Percentiles rank a stretch among this genome's conserved stretches.
Conservation (phyloP, 1,139 yeast species). For the Saccharomycopsis crataegensis region DNA sequence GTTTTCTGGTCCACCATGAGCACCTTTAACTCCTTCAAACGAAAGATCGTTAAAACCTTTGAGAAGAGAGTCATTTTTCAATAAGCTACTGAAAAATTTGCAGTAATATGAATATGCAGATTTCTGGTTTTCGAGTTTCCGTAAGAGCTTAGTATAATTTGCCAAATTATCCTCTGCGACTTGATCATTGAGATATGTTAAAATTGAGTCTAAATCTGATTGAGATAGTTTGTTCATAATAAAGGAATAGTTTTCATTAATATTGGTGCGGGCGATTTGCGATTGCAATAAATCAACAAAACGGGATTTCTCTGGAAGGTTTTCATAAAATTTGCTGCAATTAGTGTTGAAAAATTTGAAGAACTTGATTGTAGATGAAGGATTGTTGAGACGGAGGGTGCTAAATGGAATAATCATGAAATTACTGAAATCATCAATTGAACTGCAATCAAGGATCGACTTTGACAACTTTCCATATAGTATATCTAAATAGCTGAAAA, state of each 20-base stretch:
- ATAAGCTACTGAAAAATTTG: neutral
- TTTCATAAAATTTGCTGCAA: constrained; percentile 6
- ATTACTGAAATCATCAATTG: constrained; percentile 3
- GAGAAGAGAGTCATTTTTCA: too few species aligned
- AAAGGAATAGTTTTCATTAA: neutral
- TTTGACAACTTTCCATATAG: neutral
- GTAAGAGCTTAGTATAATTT: neutral
- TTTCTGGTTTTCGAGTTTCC: neutral
- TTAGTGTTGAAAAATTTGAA: constrained; percentile 7
- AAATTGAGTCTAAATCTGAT: neutral
- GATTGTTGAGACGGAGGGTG: neutral
- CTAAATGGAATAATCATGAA: constrained; percentile 2
- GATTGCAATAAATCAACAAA: neutral
- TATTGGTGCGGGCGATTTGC: neutral
- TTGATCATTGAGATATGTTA: neutral
- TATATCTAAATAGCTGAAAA: neutral
- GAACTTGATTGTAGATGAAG: neutral
- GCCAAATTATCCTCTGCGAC: neutral
- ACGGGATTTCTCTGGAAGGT: neutral
- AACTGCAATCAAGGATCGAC: neutral
- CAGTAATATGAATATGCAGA: neutral
- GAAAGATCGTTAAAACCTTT: too few species aligned
- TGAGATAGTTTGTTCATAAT: neutral
- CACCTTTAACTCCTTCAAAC: neutral
- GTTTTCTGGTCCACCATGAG: neutral